Conservation (phyloP, 345 rosid species). For the Euphorbia tirucalli region DNA sequence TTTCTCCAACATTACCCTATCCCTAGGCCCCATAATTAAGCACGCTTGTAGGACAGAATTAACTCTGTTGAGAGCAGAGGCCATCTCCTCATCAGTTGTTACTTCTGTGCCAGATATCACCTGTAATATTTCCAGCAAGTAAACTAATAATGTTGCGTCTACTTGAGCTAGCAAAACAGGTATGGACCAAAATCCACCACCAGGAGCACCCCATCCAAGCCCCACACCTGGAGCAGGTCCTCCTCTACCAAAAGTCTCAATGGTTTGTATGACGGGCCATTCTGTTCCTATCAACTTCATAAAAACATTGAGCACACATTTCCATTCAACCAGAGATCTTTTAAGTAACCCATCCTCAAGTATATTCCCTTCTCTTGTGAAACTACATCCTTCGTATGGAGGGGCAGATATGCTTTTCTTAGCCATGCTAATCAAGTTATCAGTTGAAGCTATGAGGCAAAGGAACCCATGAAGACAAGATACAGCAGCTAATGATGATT, state of each 20-base stretch:
- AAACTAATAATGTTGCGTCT: slow-evolving; percentile 53
- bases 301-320: slow-evolving; percentile 44
- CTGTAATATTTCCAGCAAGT: slow-evolving; percentile 51
- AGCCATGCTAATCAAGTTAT: slow-evolving; percentile 59
- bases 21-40: slow-evolving; percentile 68
- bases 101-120: slow-evolving; percentile 18
- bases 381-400: slow-evolving; percentile 36
- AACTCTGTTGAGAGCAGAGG: slow-evolving; percentile 34
- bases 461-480: slow-evolving; percentile 69
- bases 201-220: slow-evolving; percentile 88
- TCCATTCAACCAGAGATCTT: slow-evolving; percentile 48
- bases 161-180: slow-evolving; percentile 62
- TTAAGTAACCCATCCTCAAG: slow-evolving; percentile 61
- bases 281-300: slow-evolving; percentile 47
- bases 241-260: slow-evolving; percentile 82
- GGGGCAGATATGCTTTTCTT: slow-evolving; percentile 30
- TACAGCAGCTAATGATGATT: slow-evolving; percentile 63
- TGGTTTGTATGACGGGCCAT: slow-evolving; percentile 58
- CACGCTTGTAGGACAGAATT: slow-evolving; percentile 57
- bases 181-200: slow-evolving; percentile 87
- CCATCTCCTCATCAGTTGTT: slow-evolving; percentile 34
- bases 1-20: slow-evolving; percentile 51
- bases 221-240: slow-evolving; percentile 93
- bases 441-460: slow-evolving; percentile 40
- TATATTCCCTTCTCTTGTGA: slow-evolving; percentile 51